Evolutionary conservation across 176 grass and related monocot genomes (phyloP).

Genomic region (Chloris gayana): DNA sequence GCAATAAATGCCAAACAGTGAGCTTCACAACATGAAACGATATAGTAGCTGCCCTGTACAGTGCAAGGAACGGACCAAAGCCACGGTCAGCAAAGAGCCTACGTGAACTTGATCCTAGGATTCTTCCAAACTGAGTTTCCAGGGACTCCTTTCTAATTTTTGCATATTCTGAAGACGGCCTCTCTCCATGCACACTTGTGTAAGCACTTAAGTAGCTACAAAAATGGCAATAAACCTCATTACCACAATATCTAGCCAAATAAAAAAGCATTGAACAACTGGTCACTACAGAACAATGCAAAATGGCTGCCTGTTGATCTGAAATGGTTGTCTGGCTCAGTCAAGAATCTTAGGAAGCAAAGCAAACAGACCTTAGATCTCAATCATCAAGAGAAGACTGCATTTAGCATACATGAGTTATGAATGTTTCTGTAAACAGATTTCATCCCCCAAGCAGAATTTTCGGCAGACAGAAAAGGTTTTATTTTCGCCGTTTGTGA

Average conservation of each 20-base stretch:
- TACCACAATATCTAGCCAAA: slow-evolving; percentile 11
- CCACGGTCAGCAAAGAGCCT: slow-evolving; percentile 66
- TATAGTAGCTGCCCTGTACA: slow-evolving; percentile 84
- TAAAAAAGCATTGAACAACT: background rate
- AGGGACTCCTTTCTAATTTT: slow-evolving; percentile 87
- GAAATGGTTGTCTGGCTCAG: no score
- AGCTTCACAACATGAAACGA: slow-evolving; percentile 90
- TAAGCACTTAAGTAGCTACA: slow-evolving; percentile 70
- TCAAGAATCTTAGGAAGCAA: no score
- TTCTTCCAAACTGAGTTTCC: slow-evolving; percentile 78
- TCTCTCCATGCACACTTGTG: slow-evolving; percentile 86
- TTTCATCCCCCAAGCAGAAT: background rate
- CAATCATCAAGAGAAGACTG: background rate
- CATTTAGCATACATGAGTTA: background rate
- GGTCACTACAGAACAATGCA: background rate
- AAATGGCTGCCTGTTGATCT: no score
- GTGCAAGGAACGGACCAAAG: slow-evolving; percentile 81
- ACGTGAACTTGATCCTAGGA: slow-evolving; percentile 70
- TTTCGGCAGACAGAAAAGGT: background rate
- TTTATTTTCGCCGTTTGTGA: background rate
- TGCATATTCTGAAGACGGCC: slow-evolving; percentile 83
- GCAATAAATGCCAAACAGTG: slow-evolving; percentile 76
- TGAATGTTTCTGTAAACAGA: background rate
- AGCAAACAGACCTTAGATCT: background rate
- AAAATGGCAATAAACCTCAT: background rate